Conservation (phyloP, 1,284 basidiomycete genomes). For the Violaceomyces palustris region DNA sequence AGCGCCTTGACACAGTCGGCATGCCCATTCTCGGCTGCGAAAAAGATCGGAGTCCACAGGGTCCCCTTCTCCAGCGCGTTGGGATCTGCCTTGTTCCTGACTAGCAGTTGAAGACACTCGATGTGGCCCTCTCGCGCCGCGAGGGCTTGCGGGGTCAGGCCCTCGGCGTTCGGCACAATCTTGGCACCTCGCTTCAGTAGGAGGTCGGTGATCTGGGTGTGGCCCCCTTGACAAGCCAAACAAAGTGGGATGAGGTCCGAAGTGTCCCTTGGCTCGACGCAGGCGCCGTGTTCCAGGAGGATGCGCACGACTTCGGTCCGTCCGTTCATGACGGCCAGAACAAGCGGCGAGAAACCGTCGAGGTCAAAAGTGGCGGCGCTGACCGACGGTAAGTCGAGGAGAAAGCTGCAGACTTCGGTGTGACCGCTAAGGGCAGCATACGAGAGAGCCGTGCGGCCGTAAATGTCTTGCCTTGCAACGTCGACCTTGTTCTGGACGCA, state of each 20-base stretch:
- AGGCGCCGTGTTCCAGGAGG: conserved; percentile 40
- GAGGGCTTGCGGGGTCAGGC: conserved; percentile 93
- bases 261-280: conserved; percentile 35
- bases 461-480: conserved; percentile 71
- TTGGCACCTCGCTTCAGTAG: conserved; percentile 73
- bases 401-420: conserved; percentile 67
- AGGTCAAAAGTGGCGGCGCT: conserved; percentile 63
- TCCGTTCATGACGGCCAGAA: conserved; percentile 86
- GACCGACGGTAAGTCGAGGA: conserved; percentile 66
- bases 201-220: conserved; percentile 74
- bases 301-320: conserved; percentile 65
- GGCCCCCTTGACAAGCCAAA: conserved; percentile 83
- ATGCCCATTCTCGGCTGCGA: conserved; percentile 86
- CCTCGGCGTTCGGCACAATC: conserved; percentile 82
- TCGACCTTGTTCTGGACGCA: conserved; percentile 72
- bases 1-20: conserved; percentile 70
- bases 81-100: conserved; percentile 55
- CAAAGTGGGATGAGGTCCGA: conserved; percentile 78
- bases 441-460: conserved; percentile 87
- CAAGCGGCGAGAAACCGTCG: conserved; percentile 87
- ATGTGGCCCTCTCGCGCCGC: conserved; percentile 91
- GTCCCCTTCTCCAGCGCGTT: conserved; percentile 85
- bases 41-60: conserved; percentile 95
- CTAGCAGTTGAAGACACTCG: conserved; percentile 73
- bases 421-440: conserved; percentile 95